A percentile compares a stretch with the other conserved stretches of the same genome.
These are phyloP conservation scores for Lachnellula subtilissima DNA, from an alignment of 2,329 filamentous ascomycete species.

Conservation along the genomic window DNA sequence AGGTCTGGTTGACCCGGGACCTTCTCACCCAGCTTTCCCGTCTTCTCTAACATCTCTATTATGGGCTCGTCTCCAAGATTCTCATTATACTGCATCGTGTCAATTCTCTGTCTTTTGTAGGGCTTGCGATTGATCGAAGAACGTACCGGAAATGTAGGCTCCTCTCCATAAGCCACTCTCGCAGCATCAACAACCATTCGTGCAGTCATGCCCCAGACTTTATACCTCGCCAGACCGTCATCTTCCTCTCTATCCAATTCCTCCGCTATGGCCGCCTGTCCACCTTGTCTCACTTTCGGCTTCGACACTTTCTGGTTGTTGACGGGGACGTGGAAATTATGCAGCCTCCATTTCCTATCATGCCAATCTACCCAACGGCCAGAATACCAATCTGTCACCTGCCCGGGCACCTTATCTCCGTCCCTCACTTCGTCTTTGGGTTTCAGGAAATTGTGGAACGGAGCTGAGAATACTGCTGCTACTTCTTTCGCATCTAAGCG, in stretches of 20 bases:
- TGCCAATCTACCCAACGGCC: slow-evolving; percentile 80
- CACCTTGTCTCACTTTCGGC: slow-evolving; percentile 40
- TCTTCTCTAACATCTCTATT: slow-evolving; percentile 50
- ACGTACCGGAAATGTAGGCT: slow-evolving; percentile 71
- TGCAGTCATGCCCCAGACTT: slow-evolving; percentile 94
- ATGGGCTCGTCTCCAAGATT: slow-evolving; percentile 53
- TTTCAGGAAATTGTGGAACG: slow-evolving; percentile 77
- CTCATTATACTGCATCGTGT: slow-evolving; percentile 22
- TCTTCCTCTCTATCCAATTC: slow-evolving; percentile 44
- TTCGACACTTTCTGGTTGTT: slow-evolving; percentile 63
- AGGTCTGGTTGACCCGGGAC: slow-evolving; percentile 45
- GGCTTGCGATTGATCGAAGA: slow-evolving; percentile 37
- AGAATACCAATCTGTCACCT: slow-evolving; percentile 65
- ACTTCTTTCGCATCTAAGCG: slow-evolving; percentile 85
- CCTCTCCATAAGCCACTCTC: slow-evolving; percentile 72
- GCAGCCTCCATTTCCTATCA: slow-evolving; percentile 72
- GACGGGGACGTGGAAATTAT: slow-evolving; percentile 88
- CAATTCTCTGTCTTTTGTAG: slow-evolving; percentile 4
- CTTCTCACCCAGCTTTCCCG: slow-evolving; percentile 50
- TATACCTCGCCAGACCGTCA: slow-evolving; percentile 54
- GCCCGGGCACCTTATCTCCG: slow-evolving; percentile 28
- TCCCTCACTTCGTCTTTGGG: slow-evolving; percentile 48
- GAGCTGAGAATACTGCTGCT: slow-evolving; percentile 86
- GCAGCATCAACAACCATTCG: slow-evolving; percentile 85
- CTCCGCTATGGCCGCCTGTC: slow-evolving; percentile 41